Base-by-base conservation (phyloP, 176 grass and related monocot species). In the Puya raimondii region DNA sequence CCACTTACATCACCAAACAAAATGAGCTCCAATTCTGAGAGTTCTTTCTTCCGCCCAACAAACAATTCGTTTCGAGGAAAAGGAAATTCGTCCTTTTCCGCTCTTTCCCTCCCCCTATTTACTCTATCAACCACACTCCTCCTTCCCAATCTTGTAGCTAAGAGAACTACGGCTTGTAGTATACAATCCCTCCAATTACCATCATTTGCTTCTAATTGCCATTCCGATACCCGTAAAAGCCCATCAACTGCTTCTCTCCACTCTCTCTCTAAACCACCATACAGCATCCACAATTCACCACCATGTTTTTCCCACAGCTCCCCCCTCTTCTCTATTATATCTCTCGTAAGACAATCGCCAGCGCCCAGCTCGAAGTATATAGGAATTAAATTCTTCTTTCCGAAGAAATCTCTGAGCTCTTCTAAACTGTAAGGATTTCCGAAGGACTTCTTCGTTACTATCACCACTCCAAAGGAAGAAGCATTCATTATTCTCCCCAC, bases 221-320 rank as follows among this genome's bases (percentile, higher is more conserved):
- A 73, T 73, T 97, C 86, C 48, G 85, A 74, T 76, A 83, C 82
- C 78, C 86, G 71, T 47, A 87, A 85, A 78, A 97, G 87, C 70
- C 88, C 74, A 85, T 97, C 94, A 70, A 97, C 51, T 11, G 84
- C 86, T 72, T 97, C 89, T 80, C 76, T 90, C 94, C 94, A 97
- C 72, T 97, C 89, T 56, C 85, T 80, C 70, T 92, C 89, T 61
- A 97, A 71, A 29, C 94, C 94, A 68, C 89, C 94, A 72, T 97
- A 97, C 56, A 87, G 79, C 89, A 97, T 90, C 94, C 94, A 97
- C 22, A 97, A 74, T 69, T 97, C 94, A 72, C 94, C 94, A 23
- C 94, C 94, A 83, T 97, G 81, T 74, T 87, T 92, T 70, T 97
- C 89, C 94, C 94, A 97, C 74, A 90, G 52, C 25, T 92, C 94